Evolutionary conservation across 495 filamentous ascomycete genomes (phyloP), one percentile per base, ranked within the genome.

Genomic region (Penicillium paradoxum): DNA sequence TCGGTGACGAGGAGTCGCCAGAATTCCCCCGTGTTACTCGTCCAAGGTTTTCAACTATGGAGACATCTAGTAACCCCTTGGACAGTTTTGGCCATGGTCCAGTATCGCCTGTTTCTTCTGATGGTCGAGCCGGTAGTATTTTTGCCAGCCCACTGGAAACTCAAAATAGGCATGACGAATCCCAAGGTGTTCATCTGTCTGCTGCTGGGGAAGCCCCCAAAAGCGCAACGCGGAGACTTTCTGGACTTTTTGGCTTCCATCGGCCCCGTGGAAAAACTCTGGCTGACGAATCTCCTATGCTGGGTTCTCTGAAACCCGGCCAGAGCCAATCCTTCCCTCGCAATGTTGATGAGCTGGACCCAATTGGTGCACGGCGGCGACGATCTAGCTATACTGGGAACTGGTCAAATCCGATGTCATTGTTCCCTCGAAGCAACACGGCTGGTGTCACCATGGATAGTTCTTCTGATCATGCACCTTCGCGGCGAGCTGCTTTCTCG

Each of bases 321-420:
- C 87, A 95, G 61, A 90, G 88, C 62, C 89, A 89, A 59, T 95
- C 90, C 10, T 87, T 92, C 56, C 90, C 90, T 52, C 82, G 82
- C 64, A 74, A 82, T 71, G 54, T 83, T 67, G 77, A 86, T 74
- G 60, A 85, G 13, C 78, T 88, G 25, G 87, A 88, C 58, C 81
- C 84, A n/a, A 83, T 83, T 19, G 80, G 76, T n/a, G 75, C 80
- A 29, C 79, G 82, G 39, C 79, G 80, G 32, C 78, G 82, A 33
- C 79, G 86, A 60, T 73, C 85, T n/a, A 82, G 81, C 48, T 78
- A 86, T 55, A 72, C 71, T 7, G 82, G 81, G n/a, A 80, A 83
- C 44, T 89, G 77, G 77, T 71, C 72, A 27, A 77, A 78, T 42
- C 82, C 75, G 17, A 76, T 79, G 70, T 74, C 76, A 22, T 72